phyloP scores from a whole-genome alignment of 2,329 filamentous ascomycete genomes.

The Blastomyces parvus region DNA sequence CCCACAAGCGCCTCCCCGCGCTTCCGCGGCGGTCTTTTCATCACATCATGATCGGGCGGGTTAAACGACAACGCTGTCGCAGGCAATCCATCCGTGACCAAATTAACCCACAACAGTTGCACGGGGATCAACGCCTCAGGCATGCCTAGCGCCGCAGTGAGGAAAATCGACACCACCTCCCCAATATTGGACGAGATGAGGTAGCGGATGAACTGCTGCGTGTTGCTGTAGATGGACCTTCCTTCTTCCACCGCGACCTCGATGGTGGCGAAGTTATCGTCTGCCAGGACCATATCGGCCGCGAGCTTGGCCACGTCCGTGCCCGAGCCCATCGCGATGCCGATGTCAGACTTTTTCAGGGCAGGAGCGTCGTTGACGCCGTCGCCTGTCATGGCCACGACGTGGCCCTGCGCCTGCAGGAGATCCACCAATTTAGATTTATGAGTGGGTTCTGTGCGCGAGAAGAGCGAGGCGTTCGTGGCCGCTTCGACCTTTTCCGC shows the following conservation, averaged over 20 bases:
- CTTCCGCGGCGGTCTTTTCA: constrained; percentile 84
- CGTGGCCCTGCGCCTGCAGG: constrained; percentile 82
- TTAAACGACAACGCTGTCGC: constrained; percentile 97
- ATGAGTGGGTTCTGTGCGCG: constrained; percentile 87
- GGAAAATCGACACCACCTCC: constrained; percentile 96
- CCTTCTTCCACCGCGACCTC: constrained; percentile 94
- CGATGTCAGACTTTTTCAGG: constrained; percentile 97
- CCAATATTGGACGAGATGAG: constrained; percentile 98
- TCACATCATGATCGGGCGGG: constrained; percentile 95
- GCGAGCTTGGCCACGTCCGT: constrained; percentile 95
- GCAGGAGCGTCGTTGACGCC: constrained; percentile 97
- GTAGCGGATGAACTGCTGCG: constrained; percentile 98
- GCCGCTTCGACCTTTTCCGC: constrained; percentile 74
- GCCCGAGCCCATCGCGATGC: constrained; percentile 96
- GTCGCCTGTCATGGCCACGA: constrained; percentile 98
- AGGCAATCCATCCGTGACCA: constrained; percentile 93
- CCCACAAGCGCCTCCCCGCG: constrained; percentile 86
- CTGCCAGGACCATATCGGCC: constrained; percentile 95
- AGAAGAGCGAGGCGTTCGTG: constrained; percentile 82
- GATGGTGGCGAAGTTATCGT: constrained; percentile 98
- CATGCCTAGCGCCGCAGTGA: constrained; percentile 93
- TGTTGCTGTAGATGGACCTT: constrained; percentile 98
- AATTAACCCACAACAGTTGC: constrained; percentile 96
- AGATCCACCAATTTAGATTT: constrained; percentile 98
- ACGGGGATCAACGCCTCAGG: constrained; percentile 95